Evolutionary conservation across 768 basidiomycete genomes (phyloP), one percentile per base, ranked within the genome.

Genomic region (Phanerodontia chrysosporium): DNA sequence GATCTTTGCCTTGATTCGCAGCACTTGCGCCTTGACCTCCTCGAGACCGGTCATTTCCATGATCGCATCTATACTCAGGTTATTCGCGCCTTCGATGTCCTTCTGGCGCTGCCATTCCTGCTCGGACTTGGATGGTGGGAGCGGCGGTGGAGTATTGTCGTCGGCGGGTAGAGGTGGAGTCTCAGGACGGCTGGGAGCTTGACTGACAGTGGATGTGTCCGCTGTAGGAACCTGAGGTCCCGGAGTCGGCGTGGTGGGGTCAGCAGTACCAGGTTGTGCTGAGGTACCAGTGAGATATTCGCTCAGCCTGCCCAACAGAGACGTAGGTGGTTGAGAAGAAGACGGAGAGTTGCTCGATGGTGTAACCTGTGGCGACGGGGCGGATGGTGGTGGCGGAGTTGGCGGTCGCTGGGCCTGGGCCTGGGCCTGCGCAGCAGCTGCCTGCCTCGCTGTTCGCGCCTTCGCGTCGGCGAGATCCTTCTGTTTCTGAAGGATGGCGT

Each of bases 41-140:
- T 89, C 87, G 6, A 90, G 76, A 2, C 87, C 87, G 1, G 78
- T 84, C 83, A 90, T 81, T 2, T 69, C 78, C 87, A 89, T 89
- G 62, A 87, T 79, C 2, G 75, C 73, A 62, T 89, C 87, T 24
- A 90, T 80, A n/a, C 79, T 72, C 5, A 68, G 65, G 58, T 84
- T 85, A 25, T 64, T 69, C 1, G 70, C 80, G 2, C 86, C 85
- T 24, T 83, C 78, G 0, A 81, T 55, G 2, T 68, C 68, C 68
- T 89, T 89, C 67, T 82, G 81, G 12, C 79, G 70, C 57, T 80
- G 69, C 87, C 88, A 89, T 52, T 81, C 78, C 0, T 67, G 61
- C 35, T 66, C 61, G 2, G 70, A 36, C 8, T 53, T 14, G 8
- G 69, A 68, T 22, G 35, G 6, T 32, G 44, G 32, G 3, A 28